Conservation (phyloP, 768 basidiomycete genomes). For the Mycena vitilis region DNA sequence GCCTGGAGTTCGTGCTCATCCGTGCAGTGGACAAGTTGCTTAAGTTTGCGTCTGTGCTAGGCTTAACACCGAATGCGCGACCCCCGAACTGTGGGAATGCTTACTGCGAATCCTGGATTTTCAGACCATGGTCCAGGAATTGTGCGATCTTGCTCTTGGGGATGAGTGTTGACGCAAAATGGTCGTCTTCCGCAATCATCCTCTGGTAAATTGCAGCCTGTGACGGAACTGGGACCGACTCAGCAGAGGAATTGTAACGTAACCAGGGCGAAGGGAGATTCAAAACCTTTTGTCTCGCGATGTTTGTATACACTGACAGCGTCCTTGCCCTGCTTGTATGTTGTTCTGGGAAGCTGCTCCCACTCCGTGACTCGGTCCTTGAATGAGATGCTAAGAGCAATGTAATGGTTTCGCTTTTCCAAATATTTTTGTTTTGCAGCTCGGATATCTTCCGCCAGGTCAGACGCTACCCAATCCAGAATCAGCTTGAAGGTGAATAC, state of each 20-base stretch:
- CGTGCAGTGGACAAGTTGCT: not conserved
- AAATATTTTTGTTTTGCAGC: not conserved
- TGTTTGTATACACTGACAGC: slow-evolving; percentile 14
- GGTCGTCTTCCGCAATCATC: slow-evolving; percentile 1
- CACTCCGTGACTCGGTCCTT: not conserved
- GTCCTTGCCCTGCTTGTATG: slow-evolving; percentile 1
- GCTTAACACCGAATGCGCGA: not conserved
- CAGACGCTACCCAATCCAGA: not conserved
- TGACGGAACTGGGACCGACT: not conserved
- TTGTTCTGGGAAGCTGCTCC: not conserved
- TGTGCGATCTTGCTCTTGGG: slow-evolving; percentile 3
- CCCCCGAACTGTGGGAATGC: not conserved
- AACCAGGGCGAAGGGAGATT: too few relatives aligned
- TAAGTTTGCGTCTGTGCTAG: not conserved
- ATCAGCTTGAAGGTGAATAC: not conserved
- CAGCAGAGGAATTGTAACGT: too few relatives aligned
- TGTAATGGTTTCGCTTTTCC: slow-evolving; percentile 16
- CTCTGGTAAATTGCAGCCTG: not conserved
- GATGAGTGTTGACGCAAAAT: slow-evolving; percentile 4
- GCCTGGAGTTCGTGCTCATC: not conserved
- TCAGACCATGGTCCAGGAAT: slow-evolving; percentile 7
- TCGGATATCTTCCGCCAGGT: not conserved
- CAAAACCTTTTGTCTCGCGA: slow-evolving; percentile 1
- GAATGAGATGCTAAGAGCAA: slow-evolving; percentile 2
- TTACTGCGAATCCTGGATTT: slow-evolving; percentile 13